Evolutionary conservation across 1,139 yeast genomes (phyloP).

Genomic region (Magnusiomyces magnusii): DNA sequence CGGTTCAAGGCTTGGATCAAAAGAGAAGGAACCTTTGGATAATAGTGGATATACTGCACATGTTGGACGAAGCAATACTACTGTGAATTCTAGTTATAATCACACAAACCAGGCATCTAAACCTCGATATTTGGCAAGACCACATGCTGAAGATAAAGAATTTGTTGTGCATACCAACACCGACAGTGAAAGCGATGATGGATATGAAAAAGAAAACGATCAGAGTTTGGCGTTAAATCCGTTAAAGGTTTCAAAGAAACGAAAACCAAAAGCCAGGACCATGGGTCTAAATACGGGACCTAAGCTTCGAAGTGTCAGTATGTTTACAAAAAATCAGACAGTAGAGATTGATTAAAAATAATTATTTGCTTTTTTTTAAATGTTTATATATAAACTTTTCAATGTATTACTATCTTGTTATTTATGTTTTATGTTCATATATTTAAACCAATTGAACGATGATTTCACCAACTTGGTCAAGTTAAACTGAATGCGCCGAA

Average conservation of each 20-base stretch:
- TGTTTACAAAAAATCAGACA: neutral
- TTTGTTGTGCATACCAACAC: neutral
- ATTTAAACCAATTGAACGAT: no score
- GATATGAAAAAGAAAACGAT: constrained; percentile 4
- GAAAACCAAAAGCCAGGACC: neutral
- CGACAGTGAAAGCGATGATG: constrained; percentile 4
- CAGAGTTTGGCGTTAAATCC: neutral
- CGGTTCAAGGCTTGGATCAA: neutral
- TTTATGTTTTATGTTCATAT: no score
- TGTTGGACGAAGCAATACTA: neutral
- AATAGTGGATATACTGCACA: neutral
- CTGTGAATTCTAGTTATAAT: neutral
- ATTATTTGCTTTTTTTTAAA: no score
- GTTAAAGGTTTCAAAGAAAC: neutral
- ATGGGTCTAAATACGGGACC: neutral
- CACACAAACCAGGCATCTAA: neutral
- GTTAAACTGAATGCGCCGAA: no score
- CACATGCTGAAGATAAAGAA: neutral
- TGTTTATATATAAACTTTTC: no score
- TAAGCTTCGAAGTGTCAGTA: neutral
- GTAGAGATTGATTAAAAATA: no score
- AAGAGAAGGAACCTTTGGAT: neutral
- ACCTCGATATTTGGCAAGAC: neutral
- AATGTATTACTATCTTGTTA: neutral
- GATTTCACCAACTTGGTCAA: no score